Conservation (phyloP, 2,329 filamentous ascomycete genomes). For the Leptographium radiaticola region DNA sequence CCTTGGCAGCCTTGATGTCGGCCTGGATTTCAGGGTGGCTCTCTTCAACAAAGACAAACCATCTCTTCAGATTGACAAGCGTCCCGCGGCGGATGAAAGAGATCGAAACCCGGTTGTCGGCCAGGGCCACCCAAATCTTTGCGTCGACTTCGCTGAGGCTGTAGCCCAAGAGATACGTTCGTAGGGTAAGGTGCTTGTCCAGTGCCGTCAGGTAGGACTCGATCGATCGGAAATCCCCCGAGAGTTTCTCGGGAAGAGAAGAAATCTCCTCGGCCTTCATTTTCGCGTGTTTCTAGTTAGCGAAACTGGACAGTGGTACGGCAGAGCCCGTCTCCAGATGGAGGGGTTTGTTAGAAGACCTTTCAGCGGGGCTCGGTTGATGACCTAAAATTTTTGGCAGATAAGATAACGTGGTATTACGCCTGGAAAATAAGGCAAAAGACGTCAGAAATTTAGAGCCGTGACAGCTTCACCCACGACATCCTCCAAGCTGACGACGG, state of each 20-base stretch:
- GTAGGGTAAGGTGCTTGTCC: slow-evolving; percentile 76
- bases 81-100: slow-evolving; percentile 68
- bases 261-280: slow-evolving; percentile 47
- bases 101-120: slow-evolving; percentile 72
- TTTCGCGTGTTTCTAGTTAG: neutral
- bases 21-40: slow-evolving; percentile 62
- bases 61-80: slow-evolving; percentile 66
- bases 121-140: slow-evolving; percentile 71
- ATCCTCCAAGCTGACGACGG: neutral
- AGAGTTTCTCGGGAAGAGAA: slow-evolving; percentile 34
- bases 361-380: neutral
- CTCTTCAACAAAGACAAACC: slow-evolving; percentile 79
- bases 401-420: slow-evolving; percentile 10
- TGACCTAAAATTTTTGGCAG: neutral
- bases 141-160: slow-evolving; percentile 62
- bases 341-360: neutral
- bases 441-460: slow-evolving; percentile 6
- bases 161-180: slow-evolving; percentile 78
- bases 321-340: too few species aligned
- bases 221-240: slow-evolving; percentile 68
- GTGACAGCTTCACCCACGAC: neutral
- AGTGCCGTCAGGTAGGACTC: slow-evolving; percentile 63
- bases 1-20: slow-evolving; percentile 57
- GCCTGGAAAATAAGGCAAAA: slow-evolving; percentile 9
- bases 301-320: too few species aligned